Base-by-base conservation (phyloP, 768 basidiomycete species). In the Cystobasidium ongulense region DNA sequence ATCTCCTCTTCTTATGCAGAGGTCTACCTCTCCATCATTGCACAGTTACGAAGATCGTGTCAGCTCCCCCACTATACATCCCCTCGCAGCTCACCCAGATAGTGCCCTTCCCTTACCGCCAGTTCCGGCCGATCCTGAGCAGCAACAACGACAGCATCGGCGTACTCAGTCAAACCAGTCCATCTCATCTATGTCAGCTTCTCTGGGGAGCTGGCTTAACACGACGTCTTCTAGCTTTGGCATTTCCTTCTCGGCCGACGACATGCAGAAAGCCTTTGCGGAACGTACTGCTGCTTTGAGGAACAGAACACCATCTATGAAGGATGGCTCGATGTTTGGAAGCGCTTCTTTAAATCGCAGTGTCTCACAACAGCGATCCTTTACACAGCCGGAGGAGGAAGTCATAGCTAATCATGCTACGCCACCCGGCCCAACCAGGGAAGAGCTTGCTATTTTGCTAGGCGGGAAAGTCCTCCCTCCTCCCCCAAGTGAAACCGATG, bases 401-500 rank as follows among this genome's bases (percentile, higher is more conserved):
- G 31, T 35, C n/a, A 36, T 36, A 67, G 27, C 46, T 36, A 52
- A n/a, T n/a, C 21, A 23, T 43, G 27, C n/a, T 46, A 17, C 23
- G 15, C 62, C 8, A 31, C 10, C 25, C 13, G 63, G 33, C 2
- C 63, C 63, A 7, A 31, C 68, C 1, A 13, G 29, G 11, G 50
- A 36, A 38, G 68, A 71, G 38, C 27, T 71, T 10, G 53, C 50
- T 15, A 23, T 29, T 21, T 53, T 71, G 21, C 68, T 71, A 1
- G 68, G 53, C 10, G 68, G 68, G 10, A 71, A 71, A 25, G 25
- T 71, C 11, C 43, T 71, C 7, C 68, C 68, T n/a, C 68, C 68
- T 57, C 68, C 68, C 8, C 68, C 68, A 2, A 71, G 68, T 35
- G 68, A 7, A 18, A 71, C 68, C 15, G 46, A 41, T 54, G 52